Evolutionary conservation across 2,329 filamentous ascomycete species (phyloP), one percentile per base, ranked within the genome.

Genomic region (Graphium sp.): DNA sequence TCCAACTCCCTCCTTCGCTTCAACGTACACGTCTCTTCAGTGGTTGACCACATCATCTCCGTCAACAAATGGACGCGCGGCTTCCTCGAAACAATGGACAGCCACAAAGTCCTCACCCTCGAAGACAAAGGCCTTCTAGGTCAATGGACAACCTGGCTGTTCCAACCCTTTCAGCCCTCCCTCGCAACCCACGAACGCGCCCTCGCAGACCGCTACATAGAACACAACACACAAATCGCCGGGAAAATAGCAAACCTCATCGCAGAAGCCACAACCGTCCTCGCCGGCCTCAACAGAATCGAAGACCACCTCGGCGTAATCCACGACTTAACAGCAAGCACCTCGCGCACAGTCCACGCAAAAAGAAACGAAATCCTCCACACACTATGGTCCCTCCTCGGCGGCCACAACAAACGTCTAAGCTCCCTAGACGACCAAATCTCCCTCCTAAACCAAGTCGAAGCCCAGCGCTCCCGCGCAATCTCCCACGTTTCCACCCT

Each of bases 51-150:
- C 20, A 72, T 85, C 28, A 73, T 85, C 34, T 66, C 62, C 35
- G 81, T 78, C 32, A 84, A 82, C 42, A 66, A 68, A 31, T 84
- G 75, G 75, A 85, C 80, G 1, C 63, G 74, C 26, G 62, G 71
- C 11, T 71, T 75, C 25, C 64, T 84, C 26, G 65, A 76, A 39
- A 66, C 66, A 6, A 56, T 81, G n/a, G 57, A 44, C 15, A n/a
- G 45, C 49, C 4, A 38, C 42, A 4, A 35, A 41, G 9, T 37
- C 45, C 7, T 41, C 44, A 26, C 42, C 31, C 11, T 50, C 31
- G 61, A 30, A 37, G 48, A 27, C 41, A 22, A 7, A 8, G 18
- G 22, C 18, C 23, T 28, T 14, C 26, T 62, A 14, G 61, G 40
- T 28, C 50, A 40, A 39, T 52, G 54, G 45, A 40, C 51, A 1